Evolutionary conservation across 257 asterid species (phyloP).

Genomic region (Plantago major): DNA sequence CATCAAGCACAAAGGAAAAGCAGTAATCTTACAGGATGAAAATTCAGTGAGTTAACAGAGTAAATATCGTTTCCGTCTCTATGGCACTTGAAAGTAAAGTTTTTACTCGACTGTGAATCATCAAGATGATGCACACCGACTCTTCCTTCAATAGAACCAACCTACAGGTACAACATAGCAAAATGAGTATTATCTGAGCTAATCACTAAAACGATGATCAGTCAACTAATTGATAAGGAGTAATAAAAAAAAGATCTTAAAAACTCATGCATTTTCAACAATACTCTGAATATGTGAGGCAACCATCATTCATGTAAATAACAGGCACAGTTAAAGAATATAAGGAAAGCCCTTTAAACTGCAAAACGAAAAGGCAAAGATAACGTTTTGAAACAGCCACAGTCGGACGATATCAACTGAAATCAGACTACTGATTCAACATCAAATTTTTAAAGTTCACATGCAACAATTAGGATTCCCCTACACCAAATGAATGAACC

Average conservation of each 20-base stretch:
- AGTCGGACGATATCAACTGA: too few relatives aligned
- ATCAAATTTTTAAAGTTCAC: too few relatives aligned
- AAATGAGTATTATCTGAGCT: constrained; percentile 1
- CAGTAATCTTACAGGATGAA: constrained; percentile 80
- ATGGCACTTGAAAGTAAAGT: constrained; percentile 98
- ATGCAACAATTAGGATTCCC: too few relatives aligned
- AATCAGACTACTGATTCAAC: too few relatives aligned
- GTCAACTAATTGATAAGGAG: not conserved
- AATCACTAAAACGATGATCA: constrained; percentile 8
- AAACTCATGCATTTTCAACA: not conserved
- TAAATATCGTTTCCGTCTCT: constrained; percentile 81
- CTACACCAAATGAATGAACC: too few relatives aligned
- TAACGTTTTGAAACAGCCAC: not conserved
- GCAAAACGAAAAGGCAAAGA: not conserved
- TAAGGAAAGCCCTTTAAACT: too few relatives aligned
- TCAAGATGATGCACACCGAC: constrained; percentile 97
- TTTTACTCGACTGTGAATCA: constrained; percentile 69
- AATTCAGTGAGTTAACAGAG: constrained; percentile 87
- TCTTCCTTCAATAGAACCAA: constrained; percentile 98
- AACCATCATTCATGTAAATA: not conserved
- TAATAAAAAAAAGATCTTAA: constrained; percentile 9
- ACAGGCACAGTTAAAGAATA: not conserved
- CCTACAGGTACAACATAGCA: constrained; percentile 50
- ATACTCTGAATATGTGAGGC: not conserved
- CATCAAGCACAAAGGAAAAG: constrained; percentile 6